Base-by-base conservation (phyloP, 805 yeast species). In the Candida andamanensis region DNA sequence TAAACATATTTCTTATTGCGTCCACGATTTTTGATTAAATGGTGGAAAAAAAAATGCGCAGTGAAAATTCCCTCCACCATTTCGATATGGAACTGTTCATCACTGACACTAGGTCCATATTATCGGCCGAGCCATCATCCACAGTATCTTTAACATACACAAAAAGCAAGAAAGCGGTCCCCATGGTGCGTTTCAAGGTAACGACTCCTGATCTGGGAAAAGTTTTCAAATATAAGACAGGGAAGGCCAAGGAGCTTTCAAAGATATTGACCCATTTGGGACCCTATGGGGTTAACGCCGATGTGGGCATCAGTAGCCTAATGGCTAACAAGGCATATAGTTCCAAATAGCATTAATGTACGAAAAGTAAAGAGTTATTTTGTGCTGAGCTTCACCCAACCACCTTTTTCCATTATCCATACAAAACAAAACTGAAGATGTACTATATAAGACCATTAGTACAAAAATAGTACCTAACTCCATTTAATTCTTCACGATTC, bases 211-310 rank as follows among this genome's bases (percentile, higher is more conserved):
- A 60, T 12, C 62, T 76, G 12, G 89, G 89, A 6, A 66, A 77
- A 24, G 69, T 78, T 38, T 71, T 78, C 54, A 69, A 67, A 39
- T 75, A 67, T 50, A 66, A 63, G 37, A 77, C 90, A 1, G 60
- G 62, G 40, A 79, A 80, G 42, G 58, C 69, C 29, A 85, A 85
- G 51, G 95, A 86, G 53, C 71, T 87, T 27, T 76, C 85, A 15
- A 71, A 89, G 43, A 50, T 86, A 15, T 59, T 84, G 51, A 73
- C 84, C 29, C 81, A 84, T 5, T 49, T 86, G 29, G 95, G 95
- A 0, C 87, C 87, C 4, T 61, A 68, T 33, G 79, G 79, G 4
- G 80, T 78, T 30, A 60, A 60, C 27, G 38, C 17, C 14, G 19
- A 24, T 3, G 44, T 49, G 4, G 72, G 72, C 1, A 52, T 60